A percentile compares a stretch with the other conserved stretches of the same genome.
Conservation (phyloP, 23 red algal genomes). For the Rhodosorus marinus region DNA sequence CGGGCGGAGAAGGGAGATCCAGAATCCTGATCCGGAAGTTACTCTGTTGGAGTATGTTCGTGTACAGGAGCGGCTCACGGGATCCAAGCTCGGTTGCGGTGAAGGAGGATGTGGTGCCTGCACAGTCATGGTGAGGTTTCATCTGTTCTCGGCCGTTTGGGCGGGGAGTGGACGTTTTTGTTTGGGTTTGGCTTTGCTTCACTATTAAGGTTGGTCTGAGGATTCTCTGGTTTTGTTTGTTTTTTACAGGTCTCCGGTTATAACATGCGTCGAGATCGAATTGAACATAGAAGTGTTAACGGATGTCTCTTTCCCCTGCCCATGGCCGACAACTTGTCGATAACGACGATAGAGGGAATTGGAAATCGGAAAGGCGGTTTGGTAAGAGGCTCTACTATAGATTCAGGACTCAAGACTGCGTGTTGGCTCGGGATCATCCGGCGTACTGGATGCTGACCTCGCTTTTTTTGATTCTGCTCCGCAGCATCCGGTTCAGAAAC, state of each 20-base stretch:
- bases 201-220: no score
- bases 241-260: background rate
- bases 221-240: no score
- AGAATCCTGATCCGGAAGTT: background rate
- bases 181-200: no score
- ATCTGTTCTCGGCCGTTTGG: background rate
- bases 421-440: no score
- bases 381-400: background rate
- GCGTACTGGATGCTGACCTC: no score
- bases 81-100: conserved; percentile 78
- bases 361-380: conserved; percentile 20
- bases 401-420: no score
- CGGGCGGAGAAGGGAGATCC: no score
- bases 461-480: no score
- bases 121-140: conserved; percentile 25
- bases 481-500: conserved; percentile 29
- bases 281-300: conserved; percentile 27
- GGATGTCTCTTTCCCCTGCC: conserved; percentile 43
- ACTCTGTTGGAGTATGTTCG: conserved; percentile 34
- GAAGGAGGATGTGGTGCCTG: conserved; percentile 84
- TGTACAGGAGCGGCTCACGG: conserved; percentile 17
- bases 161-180: no score
- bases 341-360: conserved; percentile 57
- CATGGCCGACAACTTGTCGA: conserved; percentile 27
- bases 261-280: background rate